A percentile compares a stretch with the other conserved stretches of the same genome.
Conservation (phyloP, 768 basidiomycete genomes). For the Albatrellus ellisii region DNA sequence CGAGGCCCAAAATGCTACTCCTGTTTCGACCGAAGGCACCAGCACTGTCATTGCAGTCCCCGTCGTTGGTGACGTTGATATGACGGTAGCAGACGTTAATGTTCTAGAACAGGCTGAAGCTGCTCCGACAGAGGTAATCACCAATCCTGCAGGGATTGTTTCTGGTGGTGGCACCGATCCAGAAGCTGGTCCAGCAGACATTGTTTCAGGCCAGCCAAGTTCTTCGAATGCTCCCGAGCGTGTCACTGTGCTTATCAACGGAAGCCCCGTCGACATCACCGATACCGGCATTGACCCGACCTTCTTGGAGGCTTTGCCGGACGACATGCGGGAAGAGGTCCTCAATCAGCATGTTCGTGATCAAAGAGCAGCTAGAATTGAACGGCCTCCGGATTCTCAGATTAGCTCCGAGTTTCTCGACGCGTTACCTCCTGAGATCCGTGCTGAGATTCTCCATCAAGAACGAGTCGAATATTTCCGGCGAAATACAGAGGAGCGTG, state of each 20-base stretch:
- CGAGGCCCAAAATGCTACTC: conserved; percentile 8
- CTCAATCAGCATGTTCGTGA: conserved; percentile 95
- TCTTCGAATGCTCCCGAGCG: conserved; percentile 38
- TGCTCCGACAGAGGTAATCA: conserved; percentile 7
- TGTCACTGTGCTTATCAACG: conserved; percentile 84
- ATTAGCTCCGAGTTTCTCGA: conserved; percentile 95
- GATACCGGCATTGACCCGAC: conserved; percentile 98
- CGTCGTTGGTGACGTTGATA: conserved; percentile 35
- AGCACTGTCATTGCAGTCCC: conserved; percentile 22
- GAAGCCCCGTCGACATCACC: conserved; percentile 90
- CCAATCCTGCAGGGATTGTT: conserved; percentile 1
- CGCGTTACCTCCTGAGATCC: conserved; percentile 90
- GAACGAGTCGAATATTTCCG: conserved; percentile 75
- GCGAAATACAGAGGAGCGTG: conserved; percentile 28
- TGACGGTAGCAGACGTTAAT: conserved; percentile 27
- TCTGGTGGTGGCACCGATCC: conserved; percentile 5
- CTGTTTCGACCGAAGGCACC: conserved; percentile 12
- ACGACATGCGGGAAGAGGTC: conserved; percentile 98
- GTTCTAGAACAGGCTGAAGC: not conserved
- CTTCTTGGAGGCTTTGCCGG: conserved; percentile 93
- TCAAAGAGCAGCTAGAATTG: conserved; percentile 64
- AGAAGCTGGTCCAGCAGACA: not conserved
- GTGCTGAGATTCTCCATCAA: conserved; percentile 94
- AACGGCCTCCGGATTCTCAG: conserved; percentile 68
- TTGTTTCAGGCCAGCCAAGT: conserved; percentile 9